These are phyloP conservation scores for Colletotrichum cordylinicola DNA, from an alignment of 2,329 filamentous ascomycete genomes.

Conservation along the genomic window DNA sequence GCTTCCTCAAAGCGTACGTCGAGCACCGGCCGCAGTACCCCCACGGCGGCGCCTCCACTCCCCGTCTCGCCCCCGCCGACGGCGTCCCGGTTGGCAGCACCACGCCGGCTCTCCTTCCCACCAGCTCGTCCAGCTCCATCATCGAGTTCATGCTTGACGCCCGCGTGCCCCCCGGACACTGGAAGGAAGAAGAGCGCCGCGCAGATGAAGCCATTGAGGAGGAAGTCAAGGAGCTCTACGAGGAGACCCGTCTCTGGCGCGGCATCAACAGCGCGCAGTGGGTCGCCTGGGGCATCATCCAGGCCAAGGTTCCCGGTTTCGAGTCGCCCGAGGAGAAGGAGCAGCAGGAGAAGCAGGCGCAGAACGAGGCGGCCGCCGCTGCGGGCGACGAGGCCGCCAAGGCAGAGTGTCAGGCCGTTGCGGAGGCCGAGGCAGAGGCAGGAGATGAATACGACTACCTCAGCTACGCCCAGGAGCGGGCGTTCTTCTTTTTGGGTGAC, in stretches of 20 bases:
- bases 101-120: slow-evolving; percentile 41
- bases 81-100: slow-evolving; percentile 21
- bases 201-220: slow-evolving; percentile 70
- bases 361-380: slow-evolving; percentile 28
- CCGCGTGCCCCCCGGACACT: slow-evolving; percentile 60
- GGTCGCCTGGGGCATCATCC: slow-evolving; percentile 96
- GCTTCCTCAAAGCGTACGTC: slow-evolving; percentile 87
- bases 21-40: slow-evolving; percentile 76
- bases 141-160: slow-evolving; percentile 84
- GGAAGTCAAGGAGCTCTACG: slow-evolving; percentile 73
- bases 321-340: slow-evolving; percentile 47
- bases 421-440: slow-evolving; percentile 45
- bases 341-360: slow-evolving; percentile 26
- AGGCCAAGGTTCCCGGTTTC: slow-evolving; percentile 84
- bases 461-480: slow-evolving; percentile 87
- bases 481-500: slow-evolving; percentile 95
- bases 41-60: slow-evolving; percentile 53
- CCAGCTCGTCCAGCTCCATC: slow-evolving; percentile 55
- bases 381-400: slow-evolving; percentile 29
- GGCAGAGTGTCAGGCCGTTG: slow-evolving; percentile 15
- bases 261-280: slow-evolving; percentile 87
- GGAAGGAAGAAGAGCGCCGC: slow-evolving; percentile 66
- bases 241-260: slow-evolving; percentile 85
- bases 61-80: slow-evolving; percentile 51
- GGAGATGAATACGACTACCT: slow-evolving; percentile 92